Evolutionary conservation across 176 grass and related monocot genomes (phyloP), one percentile per base, ranked within the genome.

Genomic region (Lolium perenne): DNA sequence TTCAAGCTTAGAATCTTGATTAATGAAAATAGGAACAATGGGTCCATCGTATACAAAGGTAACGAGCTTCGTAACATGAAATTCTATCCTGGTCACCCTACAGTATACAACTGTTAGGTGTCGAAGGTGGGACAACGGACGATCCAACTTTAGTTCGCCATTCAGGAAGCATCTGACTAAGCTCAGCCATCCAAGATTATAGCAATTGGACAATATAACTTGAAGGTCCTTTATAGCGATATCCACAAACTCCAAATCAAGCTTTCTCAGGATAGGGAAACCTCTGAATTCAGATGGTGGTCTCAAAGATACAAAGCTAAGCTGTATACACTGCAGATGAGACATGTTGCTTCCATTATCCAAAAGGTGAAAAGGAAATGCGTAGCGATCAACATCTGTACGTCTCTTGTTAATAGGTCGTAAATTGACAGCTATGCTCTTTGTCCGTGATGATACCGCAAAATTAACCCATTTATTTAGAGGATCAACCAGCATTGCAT

Each of bases 381-480:
- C 23, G 48, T 76, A 54, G 13, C 23, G 13, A 17, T 50, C 47
- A 29, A 25, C 18, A 76, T 53, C 66, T 1, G 13, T 53, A 1
- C 3, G 22, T 53, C 47, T 23, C 18, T 53, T 32, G 46, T 57
- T 18, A 18, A 2, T 6, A 10, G 59, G 58, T 23, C 0, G 0
- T 49, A 80, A 7, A 63, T 65, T 45, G 3, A 80, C 10, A 18
- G 74, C 8, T 56, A 77, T 22, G 26, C 10, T 56, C 14, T 55
- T 38, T 51, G 17, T 12, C n/a, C 15, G 3, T 26, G 59, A 48
- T 65, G 59, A 62, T 2, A 65, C 38, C 14, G 59, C 20, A 65
- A 64, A 80, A 48, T 8, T 80, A 80, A 80, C 41, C 59, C 78
- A 80, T 32, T 65, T 48, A 49, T 80, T 48, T 8, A 65, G 78